phyloP scores from a whole-genome alignment of 164 flowering plant species.

The Umbilicus rupestris region DNA sequence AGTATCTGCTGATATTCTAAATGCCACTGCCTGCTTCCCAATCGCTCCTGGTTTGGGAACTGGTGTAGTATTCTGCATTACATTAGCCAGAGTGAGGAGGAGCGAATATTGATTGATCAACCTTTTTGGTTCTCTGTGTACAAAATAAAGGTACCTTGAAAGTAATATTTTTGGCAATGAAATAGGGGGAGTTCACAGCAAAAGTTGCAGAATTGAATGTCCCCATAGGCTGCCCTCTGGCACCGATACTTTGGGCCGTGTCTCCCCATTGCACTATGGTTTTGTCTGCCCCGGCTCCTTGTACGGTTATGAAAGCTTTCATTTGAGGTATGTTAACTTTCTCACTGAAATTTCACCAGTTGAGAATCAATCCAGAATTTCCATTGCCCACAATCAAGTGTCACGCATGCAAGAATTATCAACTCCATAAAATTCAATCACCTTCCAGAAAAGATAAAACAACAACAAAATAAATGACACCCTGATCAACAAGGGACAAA shows the following conservation, averaged over 20 bases:
- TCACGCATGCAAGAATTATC: too few relatives aligned
- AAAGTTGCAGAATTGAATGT: slow-evolving; percentile 85
- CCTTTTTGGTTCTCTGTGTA: too few relatives aligned
- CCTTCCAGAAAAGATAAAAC: not conserved
- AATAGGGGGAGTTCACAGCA: slow-evolving; percentile 81
- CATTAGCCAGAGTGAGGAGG: too few relatives aligned
- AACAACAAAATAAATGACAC: not conserved
- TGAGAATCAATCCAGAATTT: not conserved
- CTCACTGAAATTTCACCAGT: slow-evolving; percentile 46
- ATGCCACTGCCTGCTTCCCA: slow-evolving; percentile 93
- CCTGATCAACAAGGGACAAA: not conserved
- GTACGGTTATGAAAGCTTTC: slow-evolving; percentile 70
- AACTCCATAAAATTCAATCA: not conserved
- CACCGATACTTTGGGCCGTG: slow-evolving; percentile 71
- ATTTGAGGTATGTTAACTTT: slow-evolving; percentile 72
- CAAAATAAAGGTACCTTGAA: slow-evolving; percentile 95
- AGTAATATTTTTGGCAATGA: slow-evolving; percentile 93
- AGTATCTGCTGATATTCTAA: slow-evolving; percentile 89
- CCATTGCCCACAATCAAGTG: not conserved
- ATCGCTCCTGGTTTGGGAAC: slow-evolving; percentile 71
- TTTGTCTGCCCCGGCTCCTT: slow-evolving; percentile 94
- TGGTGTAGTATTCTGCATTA: slow-evolving; percentile 79
- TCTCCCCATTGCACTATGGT: slow-evolving; percentile 94
- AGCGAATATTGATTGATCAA: not conserved
- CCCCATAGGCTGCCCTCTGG: slow-evolving; percentile 67